phyloP scores from a whole-genome alignment of 2,329 filamentous ascomycete genomes.

The Alternaria ethzedia region DNA sequence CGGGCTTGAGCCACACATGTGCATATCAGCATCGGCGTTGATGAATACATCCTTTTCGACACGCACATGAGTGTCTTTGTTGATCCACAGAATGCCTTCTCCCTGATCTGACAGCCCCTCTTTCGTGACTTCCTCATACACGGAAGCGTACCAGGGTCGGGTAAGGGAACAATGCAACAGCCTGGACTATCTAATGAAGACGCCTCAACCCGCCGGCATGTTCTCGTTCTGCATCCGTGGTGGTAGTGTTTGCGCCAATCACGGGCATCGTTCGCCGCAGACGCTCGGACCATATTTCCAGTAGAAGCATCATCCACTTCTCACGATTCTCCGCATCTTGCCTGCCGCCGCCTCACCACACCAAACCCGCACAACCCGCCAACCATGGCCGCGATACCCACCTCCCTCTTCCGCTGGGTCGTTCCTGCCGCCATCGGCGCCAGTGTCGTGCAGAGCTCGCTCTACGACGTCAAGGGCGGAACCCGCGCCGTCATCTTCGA shows the following conservation, averaged over 20 bases:
- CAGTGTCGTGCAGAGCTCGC: constrained; percentile 74
- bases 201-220: not conserved
- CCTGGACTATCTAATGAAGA: not conserved
- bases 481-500: constrained; percentile 98
- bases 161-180: not conserved
- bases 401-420: constrained; percentile 59
- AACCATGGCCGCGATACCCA: constrained; percentile 43
- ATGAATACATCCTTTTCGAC: constrained; percentile 5
- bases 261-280: constrained; percentile 16
- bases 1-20: not conserved
- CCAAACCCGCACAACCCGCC: constrained; percentile 31
- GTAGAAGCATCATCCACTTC: constrained; percentile 16
- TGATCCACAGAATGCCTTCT: not conserved
- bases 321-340: constrained; percentile 21
- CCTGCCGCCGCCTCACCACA: constrained; percentile 24
- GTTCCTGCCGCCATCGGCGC: constrained; percentile 75
- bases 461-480: constrained; percentile 98
- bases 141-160: too few species aligned
- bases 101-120: not conserved
- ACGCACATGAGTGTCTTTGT: not conserved
- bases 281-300: constrained; percentile 13
- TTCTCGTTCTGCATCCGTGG: not conserved
- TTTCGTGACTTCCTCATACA: not conserved
- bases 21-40: constrained; percentile 3
- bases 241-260: constrained; percentile 19